Percentiles rank a stretch among this genome's conserved stretches.
Evolutionary conservation across 2,329 filamentous ascomycete species (phyloP).

Genomic region (Lachnellula willkommii): DNA sequence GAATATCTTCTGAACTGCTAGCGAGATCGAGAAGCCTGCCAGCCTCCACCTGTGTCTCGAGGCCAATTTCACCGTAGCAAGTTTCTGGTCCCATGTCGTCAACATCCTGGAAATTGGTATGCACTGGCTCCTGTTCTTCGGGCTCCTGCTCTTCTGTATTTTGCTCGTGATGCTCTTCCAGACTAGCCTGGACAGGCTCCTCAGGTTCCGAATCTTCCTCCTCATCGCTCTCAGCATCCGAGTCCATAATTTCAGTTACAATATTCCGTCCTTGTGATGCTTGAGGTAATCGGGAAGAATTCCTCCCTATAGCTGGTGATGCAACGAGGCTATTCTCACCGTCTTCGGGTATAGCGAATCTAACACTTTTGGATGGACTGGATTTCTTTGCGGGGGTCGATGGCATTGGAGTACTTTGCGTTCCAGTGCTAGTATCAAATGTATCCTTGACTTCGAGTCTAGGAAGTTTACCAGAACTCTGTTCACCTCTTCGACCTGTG

Average conservation of each 20-base stretch:
- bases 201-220: background rate
- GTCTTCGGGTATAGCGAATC: conserved; percentile 21
- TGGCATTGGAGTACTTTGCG: conserved; percentile 7
- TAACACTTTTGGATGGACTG: conserved; percentile 27
- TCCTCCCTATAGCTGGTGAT: background rate
- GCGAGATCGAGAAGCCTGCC: conserved; percentile 9
- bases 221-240: conserved; percentile 17
- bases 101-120: background rate
- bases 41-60: conserved; percentile 23
- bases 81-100: conserved; percentile 19
- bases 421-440: conserved; percentile 22
- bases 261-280: background rate
- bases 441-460: conserved; percentile 26
- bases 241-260: conserved; percentile 27
- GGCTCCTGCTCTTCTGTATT: background rate
- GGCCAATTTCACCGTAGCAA: conserved; percentile 26
- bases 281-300: background rate
- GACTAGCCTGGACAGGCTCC: background rate
- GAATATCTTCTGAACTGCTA: background rate
- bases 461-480: conserved; percentile 14
- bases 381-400: conserved; percentile 21
- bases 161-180: background rate
- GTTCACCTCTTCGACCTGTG: conserved; percentile 5
- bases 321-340: background rate
- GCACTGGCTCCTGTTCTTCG: background rate